phyloP scores from a whole-genome alignment of 1,139 yeast genomes.

The Zygoascus sp. region DNA sequence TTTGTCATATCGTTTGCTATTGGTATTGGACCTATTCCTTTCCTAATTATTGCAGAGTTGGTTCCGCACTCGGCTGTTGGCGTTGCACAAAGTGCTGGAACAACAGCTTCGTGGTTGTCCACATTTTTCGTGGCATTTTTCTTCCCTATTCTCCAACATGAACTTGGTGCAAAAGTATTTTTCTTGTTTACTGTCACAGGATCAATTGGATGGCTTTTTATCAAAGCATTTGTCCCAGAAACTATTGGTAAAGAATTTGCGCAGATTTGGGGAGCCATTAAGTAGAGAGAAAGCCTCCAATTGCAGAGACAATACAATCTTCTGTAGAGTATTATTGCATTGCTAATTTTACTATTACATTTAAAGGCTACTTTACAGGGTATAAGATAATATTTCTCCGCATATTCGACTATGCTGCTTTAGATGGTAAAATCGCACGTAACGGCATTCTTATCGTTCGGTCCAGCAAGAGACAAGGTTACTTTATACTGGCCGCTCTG shows the following conservation, averaged over 20 bases:
- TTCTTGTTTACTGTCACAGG: constrained; percentile 53
- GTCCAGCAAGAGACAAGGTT: constrained; percentile 10
- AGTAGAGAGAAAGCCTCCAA: too few species aligned
- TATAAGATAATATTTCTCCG: too few species aligned
- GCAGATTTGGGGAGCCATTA: constrained; percentile 21
- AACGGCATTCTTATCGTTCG: constrained; percentile 3
- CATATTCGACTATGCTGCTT: background rate
- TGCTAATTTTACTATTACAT: too few species aligned
- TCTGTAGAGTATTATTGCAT: too few species aligned
- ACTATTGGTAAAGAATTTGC: constrained; percentile 67
- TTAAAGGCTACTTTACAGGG: too few species aligned
- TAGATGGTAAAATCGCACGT: constrained; percentile 1
- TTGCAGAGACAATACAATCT: too few species aligned
- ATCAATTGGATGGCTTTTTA: constrained; percentile 18
- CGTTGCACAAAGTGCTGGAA: constrained; percentile 88
- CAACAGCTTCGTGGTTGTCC: constrained; percentile 85
- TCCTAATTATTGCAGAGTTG: constrained; percentile 80
- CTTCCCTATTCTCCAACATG: constrained; percentile 66
- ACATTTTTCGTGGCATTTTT: constrained; percentile 76
- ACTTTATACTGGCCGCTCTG: constrained; percentile 55
- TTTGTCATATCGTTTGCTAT: constrained; percentile 83
- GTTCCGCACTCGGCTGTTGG: constrained; percentile 78
- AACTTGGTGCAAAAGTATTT: constrained; percentile 77
- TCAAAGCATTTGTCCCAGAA: constrained; percentile 55
- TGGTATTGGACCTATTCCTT: constrained; percentile 95